These are phyloP conservation scores for Mycena pura DNA, from an alignment of 768 basidiomycete genomes.

Conservation along the genomic window DNA sequence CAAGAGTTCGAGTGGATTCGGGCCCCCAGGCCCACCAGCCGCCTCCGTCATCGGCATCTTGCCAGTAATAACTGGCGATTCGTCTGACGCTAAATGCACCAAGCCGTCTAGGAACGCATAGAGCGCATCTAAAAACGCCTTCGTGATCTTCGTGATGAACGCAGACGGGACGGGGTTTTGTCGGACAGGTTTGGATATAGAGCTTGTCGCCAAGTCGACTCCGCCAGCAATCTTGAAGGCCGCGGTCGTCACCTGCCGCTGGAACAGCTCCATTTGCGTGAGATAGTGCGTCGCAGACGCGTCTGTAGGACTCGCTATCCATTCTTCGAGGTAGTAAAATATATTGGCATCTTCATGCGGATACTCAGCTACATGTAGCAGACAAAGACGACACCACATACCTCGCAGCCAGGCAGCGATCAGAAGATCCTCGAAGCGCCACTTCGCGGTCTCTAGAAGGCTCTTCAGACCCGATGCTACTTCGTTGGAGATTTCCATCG, in stretches of 20 bases:
- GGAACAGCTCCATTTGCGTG: conserved; percentile 79
- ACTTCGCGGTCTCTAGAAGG: conserved; percentile 81
- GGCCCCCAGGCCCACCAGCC: conserved; percentile 37
- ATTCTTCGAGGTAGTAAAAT: conserved; percentile 88
- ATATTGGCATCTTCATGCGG: conserved; percentile 71
- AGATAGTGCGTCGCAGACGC: conserved; percentile 78
- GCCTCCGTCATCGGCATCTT: conserved; percentile 42
- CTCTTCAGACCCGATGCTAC: conserved; percentile 69
- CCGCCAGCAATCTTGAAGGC: conserved; percentile 86
- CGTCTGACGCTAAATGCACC: conserved; percentile 77
- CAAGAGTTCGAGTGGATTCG: conserved; percentile 61
- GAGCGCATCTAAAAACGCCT: conserved; percentile 83
- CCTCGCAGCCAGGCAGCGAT: conserved; percentile 84
- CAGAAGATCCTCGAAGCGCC: conserved; percentile 88
- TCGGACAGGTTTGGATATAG: conserved; percentile 57
- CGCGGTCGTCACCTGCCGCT: conserved; percentile 74
- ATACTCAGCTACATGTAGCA: neutral
- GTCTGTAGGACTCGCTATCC: conserved; percentile 69
- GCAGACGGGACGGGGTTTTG: conserved; percentile 68
- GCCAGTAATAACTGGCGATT: conserved; percentile 56
- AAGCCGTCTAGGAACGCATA: conserved; percentile 90
- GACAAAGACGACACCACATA: conserved; percentile 41
- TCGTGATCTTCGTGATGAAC: conserved; percentile 77
- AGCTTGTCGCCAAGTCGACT: conserved; percentile 56
- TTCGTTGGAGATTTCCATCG: conserved; percentile 84